These are phyloP conservation scores for Pochonia chlamydosporia DNA, from an alignment of 2,329 filamentous ascomycete species.

Conservation along the genomic window DNA sequence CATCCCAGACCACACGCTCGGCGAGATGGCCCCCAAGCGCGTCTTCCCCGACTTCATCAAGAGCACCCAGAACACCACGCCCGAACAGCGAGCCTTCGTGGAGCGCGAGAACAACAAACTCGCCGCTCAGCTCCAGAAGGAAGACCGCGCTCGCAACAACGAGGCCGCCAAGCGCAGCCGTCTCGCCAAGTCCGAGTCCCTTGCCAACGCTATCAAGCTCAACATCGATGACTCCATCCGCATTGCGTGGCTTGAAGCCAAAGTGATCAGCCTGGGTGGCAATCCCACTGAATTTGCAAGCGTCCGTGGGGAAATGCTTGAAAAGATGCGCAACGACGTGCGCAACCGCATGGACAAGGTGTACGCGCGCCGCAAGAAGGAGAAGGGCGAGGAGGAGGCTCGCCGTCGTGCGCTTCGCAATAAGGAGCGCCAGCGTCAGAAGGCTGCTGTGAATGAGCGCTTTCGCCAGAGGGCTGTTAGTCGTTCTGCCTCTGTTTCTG, in stretches of 20 bases:
- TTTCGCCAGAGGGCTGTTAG: constrained; percentile 3
- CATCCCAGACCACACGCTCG: constrained; percentile 19
- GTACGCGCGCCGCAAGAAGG: constrained; percentile 5
- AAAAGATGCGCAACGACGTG: neutral
- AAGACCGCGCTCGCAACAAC: constrained; percentile 30
- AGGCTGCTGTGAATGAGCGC: constrained; percentile 6
- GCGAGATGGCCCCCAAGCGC: constrained; percentile 21
- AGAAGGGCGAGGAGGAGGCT: neutral
- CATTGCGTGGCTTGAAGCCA: constrained; percentile 8
- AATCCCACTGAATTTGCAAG: constrained; percentile 1
- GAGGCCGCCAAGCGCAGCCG: constrained; percentile 31
- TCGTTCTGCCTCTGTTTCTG: neutral
- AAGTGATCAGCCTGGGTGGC: constrained; percentile 5
- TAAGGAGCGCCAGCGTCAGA: constrained; percentile 6
- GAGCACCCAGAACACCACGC: neutral
- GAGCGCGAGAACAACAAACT: constrained; percentile 20
- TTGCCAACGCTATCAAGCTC: constrained; percentile 5
- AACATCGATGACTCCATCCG: constrained; percentile 11
- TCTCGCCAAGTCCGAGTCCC: constrained; percentile 11
- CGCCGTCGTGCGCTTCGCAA: constrained; percentile 1
- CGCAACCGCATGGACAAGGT: neutral
- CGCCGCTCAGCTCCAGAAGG: constrained; percentile 15
- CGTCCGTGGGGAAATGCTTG: neutral
- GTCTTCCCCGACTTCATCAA: constrained; percentile 13
- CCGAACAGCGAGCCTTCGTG: constrained; percentile 4